Conservation (phyloP, 2,329 filamentous ascomycete species). For the Colletotrichum sp. region DNA sequence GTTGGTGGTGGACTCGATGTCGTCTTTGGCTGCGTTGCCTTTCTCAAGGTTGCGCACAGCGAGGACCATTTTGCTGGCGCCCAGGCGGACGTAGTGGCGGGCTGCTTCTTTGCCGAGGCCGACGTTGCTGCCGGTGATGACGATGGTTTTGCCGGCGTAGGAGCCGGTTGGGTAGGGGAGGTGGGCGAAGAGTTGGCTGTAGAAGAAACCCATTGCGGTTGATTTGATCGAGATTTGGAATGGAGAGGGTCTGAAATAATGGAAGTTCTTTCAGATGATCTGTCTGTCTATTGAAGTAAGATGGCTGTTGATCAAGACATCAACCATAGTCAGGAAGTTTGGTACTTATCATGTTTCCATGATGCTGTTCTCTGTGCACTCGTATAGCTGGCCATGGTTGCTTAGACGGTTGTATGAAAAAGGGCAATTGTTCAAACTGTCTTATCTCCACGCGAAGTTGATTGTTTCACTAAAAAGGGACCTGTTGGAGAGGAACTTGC, state of each 20-base stretch:
- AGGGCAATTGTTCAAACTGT: background rate
- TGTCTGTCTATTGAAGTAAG: background rate
- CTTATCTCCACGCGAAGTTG: background rate
- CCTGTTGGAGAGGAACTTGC: background rate
- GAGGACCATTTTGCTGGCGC: slow-evolving; percentile 20
- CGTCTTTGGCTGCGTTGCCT: slow-evolving; percentile 34
- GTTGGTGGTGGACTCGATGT: slow-evolving; percentile 35
- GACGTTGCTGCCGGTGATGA: slow-evolving; percentile 39
- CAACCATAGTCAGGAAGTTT: background rate
- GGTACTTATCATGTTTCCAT: background rate
- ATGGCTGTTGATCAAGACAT: accelerated
- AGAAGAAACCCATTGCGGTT: background rate
- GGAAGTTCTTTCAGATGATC: background rate
- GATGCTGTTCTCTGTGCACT: background rate
- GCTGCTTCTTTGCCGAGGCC: slow-evolving; percentile 40
- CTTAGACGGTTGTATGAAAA: background rate
- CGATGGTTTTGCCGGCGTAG: slow-evolving; percentile 33
- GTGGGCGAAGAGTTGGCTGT: slow-evolving; percentile 11
- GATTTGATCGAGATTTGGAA: background rate
- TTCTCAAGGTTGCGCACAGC: slow-evolving; percentile 24
- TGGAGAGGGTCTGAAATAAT: background rate
- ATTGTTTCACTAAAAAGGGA: background rate
- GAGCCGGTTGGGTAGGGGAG: slow-evolving; percentile 26
- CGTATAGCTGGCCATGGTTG: background rate
- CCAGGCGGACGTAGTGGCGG: slow-evolving; percentile 28